phyloP scores from a whole-genome alignment of 257 asterid genomes.

The Eucommia ulmoides region DNA sequence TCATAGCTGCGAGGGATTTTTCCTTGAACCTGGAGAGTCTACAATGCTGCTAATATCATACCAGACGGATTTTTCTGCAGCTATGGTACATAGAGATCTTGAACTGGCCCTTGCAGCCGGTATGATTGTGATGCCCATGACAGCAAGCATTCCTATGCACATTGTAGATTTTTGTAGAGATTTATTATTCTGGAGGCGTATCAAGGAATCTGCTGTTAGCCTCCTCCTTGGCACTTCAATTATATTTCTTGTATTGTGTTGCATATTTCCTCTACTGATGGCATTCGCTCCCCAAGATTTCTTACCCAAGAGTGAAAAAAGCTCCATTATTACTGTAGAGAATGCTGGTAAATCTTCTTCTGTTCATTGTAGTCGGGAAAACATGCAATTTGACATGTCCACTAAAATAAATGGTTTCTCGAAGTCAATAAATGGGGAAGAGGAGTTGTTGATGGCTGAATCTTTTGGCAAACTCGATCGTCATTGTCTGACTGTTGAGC shows the following conservation, averaged over 20 bases:
- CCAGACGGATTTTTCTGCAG: constrained; percentile 48
- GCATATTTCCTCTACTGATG: constrained; percentile 25
- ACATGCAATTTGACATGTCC: constrained; percentile 12
- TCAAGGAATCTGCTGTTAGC: constrained; percentile 29
- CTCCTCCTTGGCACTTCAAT: constrained; percentile 30
- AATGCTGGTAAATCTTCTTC: constrained; percentile 17
- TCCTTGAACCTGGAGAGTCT: constrained; percentile 75
- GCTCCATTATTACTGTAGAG: constrained; percentile 11
- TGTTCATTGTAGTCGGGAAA: constrained; percentile 14
- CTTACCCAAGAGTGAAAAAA: constrained; percentile 26
- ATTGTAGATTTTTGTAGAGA: constrained; percentile 51
- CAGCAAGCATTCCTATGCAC: constrained; percentile 49
- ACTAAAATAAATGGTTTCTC: constrained; percentile 19
- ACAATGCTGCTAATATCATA: constrained; percentile 45
- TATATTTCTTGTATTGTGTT: constrained; percentile 27
- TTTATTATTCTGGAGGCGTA: constrained; percentile 41
- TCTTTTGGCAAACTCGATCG: constrained; percentile 17
- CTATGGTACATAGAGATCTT: constrained; percentile 64
- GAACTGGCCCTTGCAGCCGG: constrained; percentile 53
- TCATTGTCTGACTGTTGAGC: constrained; percentile 12
- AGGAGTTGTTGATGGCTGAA: constrained; percentile 24
- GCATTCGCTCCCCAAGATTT: constrained; percentile 19
- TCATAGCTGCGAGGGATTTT: constrained; percentile 45
- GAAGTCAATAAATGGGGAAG: constrained; percentile 25
- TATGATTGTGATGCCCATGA: constrained; percentile 74